Evolutionary conservation across 2,329 filamentous ascomycete species (phyloP).

Genomic region (Rutstroemia sp.): DNA sequence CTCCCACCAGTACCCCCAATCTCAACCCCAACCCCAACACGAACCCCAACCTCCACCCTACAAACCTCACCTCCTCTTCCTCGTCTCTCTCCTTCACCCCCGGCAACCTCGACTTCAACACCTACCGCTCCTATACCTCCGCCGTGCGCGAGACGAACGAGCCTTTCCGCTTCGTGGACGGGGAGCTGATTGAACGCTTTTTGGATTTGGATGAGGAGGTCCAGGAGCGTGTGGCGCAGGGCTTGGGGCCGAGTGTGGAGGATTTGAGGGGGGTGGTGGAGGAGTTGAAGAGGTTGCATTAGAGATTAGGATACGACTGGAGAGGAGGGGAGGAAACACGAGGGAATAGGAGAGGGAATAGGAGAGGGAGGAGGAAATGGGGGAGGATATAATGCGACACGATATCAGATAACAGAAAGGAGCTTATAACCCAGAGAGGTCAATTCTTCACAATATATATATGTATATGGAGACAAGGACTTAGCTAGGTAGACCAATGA

Average conservation of each 20-base stretch:
- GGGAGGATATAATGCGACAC: too few species aligned
- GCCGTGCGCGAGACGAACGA: slow-evolving; percentile 62
- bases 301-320: slow-evolving; percentile 11
- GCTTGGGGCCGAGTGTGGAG: slow-evolving; percentile 52
- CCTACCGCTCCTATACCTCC: slow-evolving; percentile 77
- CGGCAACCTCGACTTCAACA: slow-evolving; percentile 68
- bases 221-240: slow-evolving; percentile 47
- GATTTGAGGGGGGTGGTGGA: slow-evolving; percentile 56
- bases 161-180: slow-evolving; percentile 84
- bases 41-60: neutral
- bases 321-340: neutral
- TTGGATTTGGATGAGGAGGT: slow-evolving; percentile 57
- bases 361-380: too few species aligned
- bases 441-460: neutral
- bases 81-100: slow-evolving; percentile 50
- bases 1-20: too few species aligned
- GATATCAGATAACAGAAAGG: neutral
- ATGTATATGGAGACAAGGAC: too few species aligned
- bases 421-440: too few species aligned
- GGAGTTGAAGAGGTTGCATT: slow-evolving; percentile 56
- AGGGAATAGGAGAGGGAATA: too few species aligned
- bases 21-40: neutral
- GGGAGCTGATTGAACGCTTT: slow-evolving; percentile 82
- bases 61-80: too few species aligned
- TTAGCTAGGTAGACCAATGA: neutral